Conservation (phyloP, 139 green algal genomes). For the Chloropicon primus region DNA sequence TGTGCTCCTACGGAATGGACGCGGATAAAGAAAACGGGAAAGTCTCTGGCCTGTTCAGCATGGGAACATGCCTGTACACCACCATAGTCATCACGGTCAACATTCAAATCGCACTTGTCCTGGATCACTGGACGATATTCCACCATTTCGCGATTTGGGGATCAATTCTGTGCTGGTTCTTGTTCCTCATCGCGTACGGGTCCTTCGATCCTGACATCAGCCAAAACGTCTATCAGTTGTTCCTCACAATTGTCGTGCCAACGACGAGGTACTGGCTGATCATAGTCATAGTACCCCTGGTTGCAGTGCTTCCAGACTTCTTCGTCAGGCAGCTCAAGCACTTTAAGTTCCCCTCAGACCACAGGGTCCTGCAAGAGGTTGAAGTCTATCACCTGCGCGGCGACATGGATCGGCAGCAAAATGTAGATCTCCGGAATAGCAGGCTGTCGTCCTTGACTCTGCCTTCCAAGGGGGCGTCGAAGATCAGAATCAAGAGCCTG, state of each 20-base stretch:
- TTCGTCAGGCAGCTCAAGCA: slow-evolving; percentile 15
- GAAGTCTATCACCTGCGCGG: background rate
- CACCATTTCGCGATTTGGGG: slow-evolving; percentile 47
- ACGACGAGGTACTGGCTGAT: slow-evolving; percentile 42
- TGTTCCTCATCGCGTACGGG: slow-evolving; percentile 49
- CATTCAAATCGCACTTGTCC: background rate
- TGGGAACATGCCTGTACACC: background rate
- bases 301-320: slow-evolving; percentile 41
- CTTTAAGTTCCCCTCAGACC: background rate
- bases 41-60: background rate
- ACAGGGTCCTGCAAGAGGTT: background rate
- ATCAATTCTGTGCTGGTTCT: slow-evolving; percentile 42
- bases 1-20: background rate
- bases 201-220: slow-evolving; percentile 39
- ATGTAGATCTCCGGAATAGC: background rate
- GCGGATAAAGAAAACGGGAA: background rate
- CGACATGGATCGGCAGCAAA: background rate
- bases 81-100: slow-evolving; percentile 1
- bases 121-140: background rate
- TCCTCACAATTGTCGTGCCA: slow-evolving; percentile 28
- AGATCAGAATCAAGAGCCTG: background rate
- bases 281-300: slow-evolving; percentile 28
- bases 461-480: background rate
- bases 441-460: background rate
- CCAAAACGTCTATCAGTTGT: slow-evolving; percentile 17